phyloP scores from a whole-genome alignment of 1,139 yeast species.

The Geotrichum reessii region DNA sequence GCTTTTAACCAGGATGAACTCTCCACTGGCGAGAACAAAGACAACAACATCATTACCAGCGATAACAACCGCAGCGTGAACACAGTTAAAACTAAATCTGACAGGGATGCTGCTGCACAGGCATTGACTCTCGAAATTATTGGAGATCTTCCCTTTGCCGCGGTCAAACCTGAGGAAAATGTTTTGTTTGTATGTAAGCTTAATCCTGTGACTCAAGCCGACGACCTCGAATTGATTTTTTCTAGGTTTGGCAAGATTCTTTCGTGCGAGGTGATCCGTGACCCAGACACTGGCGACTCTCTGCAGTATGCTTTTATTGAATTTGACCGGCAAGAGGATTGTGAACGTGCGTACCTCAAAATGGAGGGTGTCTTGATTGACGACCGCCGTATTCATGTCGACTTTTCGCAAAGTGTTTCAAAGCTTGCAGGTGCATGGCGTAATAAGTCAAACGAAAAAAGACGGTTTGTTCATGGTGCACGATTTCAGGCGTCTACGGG shows the following conservation, averaged over 20 bases:
- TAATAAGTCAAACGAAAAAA: constrained; percentile 19
- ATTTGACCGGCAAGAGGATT: constrained; percentile 43
- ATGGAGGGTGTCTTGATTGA: constrained; percentile 60
- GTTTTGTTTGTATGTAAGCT: constrained; percentile 59
- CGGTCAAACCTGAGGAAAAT: constrained; percentile 54
- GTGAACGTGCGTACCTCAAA: constrained; percentile 56
- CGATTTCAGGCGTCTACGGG: not conserved
- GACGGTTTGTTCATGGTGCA: constrained; percentile 18
- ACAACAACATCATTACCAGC: constrained; percentile 19
- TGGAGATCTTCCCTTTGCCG: constrained; percentile 60
- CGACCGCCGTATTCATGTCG: constrained; percentile 59
- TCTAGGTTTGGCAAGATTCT: constrained; percentile 53
- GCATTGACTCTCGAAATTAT: constrained; percentile 59
- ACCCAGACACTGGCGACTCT: constrained; percentile 45
- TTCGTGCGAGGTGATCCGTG: constrained; percentile 48
- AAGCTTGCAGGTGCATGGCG: constrained; percentile 25
- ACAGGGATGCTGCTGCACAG: constrained; percentile 43
- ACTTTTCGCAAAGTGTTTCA: constrained; percentile 56
- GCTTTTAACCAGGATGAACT: constrained; percentile 28
- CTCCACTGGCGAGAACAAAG: constrained; percentile 21
- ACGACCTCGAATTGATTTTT: constrained; percentile 51
- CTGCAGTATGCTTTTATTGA: constrained; percentile 61
- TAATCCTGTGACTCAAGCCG: constrained; percentile 53
- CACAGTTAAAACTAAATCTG: constrained; percentile 19
- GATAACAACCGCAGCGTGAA: constrained; percentile 10